Evolutionary conservation across 2,329 filamentous ascomycete species (phyloP), one percentile per base, ranked within the genome.

Genomic region (Pyrenophora seminiperda): DNA sequence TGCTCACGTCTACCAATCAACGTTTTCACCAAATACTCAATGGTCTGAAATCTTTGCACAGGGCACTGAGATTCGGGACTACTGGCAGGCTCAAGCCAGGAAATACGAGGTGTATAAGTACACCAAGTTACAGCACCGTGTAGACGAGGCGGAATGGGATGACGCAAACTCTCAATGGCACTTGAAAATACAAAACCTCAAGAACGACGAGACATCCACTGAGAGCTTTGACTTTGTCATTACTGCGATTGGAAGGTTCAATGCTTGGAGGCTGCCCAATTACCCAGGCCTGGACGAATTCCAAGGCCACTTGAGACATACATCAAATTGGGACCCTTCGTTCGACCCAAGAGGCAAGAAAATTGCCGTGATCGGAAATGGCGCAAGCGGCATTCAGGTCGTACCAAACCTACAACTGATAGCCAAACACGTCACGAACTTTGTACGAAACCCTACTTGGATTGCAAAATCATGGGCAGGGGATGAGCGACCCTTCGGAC

Each of bases 281-380:
- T 66, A 67, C 19, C 65, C 64, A 1, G 67, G 67, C 4, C 50
- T 70, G 2, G 56, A 66, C 19, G 57, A 63, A 7, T 71, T 61
- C 50, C 61, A 62, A 41, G 69, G 69, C 2, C 53, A 64, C 22
- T 29, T 70, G 3, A 42, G 65, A 33, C 69, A 72, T 30, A 66
- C 66, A 1, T 66, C 68, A 2, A 64, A 67, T 13, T 72, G 67
- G 69, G 65, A 68, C 29, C 41, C 40, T 13, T 53, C 67, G 0
- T 82, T 74, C 68, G 84, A 77, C 67, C 76, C 85, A 53, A 75
- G 76, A 0, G 76, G 75, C 53, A 87, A 87, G 63, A 77, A 77
- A 7, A 78, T 83, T 38, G 85, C 81, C 6, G 78, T 88, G 45
- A 83, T 88, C 37, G 85, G 85, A 10, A 87, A 84, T 0, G 85